These are phyloP conservation scores for Pseudozyma tsukubaensis DNA, from an alignment of 1,284 basidiomycete genomes.

Conservation along the genomic window DNA sequence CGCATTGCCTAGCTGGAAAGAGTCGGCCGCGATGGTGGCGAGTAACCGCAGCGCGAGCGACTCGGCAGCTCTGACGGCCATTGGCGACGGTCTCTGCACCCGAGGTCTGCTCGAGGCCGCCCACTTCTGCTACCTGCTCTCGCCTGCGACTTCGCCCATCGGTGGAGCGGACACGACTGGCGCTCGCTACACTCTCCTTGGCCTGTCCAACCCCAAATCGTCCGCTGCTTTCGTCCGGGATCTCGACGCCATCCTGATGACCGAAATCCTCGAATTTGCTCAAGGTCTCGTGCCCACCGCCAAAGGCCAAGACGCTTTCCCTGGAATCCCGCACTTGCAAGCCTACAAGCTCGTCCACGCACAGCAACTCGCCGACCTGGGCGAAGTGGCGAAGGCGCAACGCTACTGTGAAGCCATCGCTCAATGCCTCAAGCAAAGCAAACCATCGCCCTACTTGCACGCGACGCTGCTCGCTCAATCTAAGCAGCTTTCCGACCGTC, in stretches of 20 bases:
- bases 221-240: conserved; percentile 76
- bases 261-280: conserved; percentile 93
- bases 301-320: conserved; percentile 88
- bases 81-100: conserved; percentile 83
- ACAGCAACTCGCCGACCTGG: conserved; percentile 74
- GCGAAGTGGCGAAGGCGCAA: conserved; percentile 66
- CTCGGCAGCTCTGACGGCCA: conserved; percentile 81
- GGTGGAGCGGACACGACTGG: conserved; percentile 77
- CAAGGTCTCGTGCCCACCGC: conserved; percentile 78
- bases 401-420: conserved; percentile 91
- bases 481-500: conserved; percentile 82
- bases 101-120: conserved; percentile 85
- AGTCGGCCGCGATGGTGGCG: conserved; percentile 85
- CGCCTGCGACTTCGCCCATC: conserved; percentile 82
- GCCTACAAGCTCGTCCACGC: conserved; percentile 88
- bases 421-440: conserved; percentile 74
- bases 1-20: conserved; percentile 82
- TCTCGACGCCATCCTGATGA: conserved; percentile 83
- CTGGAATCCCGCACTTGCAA: conserved; percentile 86
- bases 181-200: conserved; percentile 76
- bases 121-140: conserved; percentile 90
- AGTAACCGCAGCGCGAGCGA: conserved; percentile 76
- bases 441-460: conserved; percentile 79
- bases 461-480: conserved; percentile 79
- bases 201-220: conserved; percentile 74